Evolutionary conservation across 805 yeast species (phyloP).

Genomic region (Tetrapisispora nanseiensis): DNA sequence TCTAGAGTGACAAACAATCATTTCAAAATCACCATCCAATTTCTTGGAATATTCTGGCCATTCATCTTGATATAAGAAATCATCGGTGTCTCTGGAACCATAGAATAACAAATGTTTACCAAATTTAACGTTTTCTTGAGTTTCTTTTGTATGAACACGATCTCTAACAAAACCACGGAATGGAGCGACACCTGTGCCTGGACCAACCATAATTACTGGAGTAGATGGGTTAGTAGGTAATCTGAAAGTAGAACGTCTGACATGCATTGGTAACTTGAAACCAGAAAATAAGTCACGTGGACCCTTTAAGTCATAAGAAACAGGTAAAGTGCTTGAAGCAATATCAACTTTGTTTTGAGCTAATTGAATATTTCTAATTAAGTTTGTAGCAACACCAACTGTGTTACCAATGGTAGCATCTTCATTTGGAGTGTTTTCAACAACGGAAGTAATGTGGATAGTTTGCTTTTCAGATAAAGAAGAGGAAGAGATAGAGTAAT

Average conservation of each 20-base stretch:
- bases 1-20: constrained; percentile 83
- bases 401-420: constrained; percentile 22
- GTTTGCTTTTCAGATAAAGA: constrained; percentile 63
- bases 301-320: constrained; percentile 67
- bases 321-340: constrained; percentile 28
- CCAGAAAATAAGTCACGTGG: constrained; percentile 51
- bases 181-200: constrained; percentile 98
- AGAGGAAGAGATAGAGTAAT: constrained; percentile 91
- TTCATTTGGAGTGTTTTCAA: constrained; percentile 47
- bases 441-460: constrained; percentile 84
- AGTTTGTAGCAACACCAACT: constrained; percentile 83
- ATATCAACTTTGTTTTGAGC: constrained; percentile 40
- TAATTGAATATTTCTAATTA: constrained; percentile 62
- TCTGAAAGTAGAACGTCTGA: constrained; percentile 91
- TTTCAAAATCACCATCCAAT: constrained; percentile 52
- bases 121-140: constrained; percentile 34
- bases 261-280: constrained; percentile 74
- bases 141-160: constrained; percentile 47
- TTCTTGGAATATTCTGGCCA: constrained; percentile 67
- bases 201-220: constrained; percentile 90
- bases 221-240: constrained; percentile 75
- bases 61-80: constrained; percentile 79
- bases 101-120: constrained; percentile 74
- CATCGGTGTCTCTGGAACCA: constrained; percentile 84
- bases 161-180: constrained; percentile 93